phyloP scores from a whole-genome alignment of 768 basidiomycete species.

The Leccinellum albellum region DNA sequence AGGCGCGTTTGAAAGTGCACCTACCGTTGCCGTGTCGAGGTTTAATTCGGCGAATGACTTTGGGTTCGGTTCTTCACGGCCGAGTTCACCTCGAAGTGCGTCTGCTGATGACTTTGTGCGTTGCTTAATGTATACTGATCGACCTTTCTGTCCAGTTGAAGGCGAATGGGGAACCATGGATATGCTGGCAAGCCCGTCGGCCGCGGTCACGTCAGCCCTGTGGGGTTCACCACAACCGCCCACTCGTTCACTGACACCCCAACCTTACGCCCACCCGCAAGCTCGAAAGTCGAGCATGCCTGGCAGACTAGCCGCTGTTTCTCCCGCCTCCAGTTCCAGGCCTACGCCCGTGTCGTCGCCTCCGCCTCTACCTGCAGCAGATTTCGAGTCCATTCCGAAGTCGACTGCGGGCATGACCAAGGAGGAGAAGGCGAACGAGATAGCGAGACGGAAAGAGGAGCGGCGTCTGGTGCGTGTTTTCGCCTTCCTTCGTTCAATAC shows the following conservation, averaged over 20 bases:
- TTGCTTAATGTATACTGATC: not conserved
- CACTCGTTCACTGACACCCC: slow-evolving; percentile 21
- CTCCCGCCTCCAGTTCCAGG: slow-evolving; percentile 17
- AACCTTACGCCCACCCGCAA: slow-evolving; percentile 7
- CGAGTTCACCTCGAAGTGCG: slow-evolving; percentile 13
- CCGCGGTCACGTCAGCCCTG: slow-evolving; percentile 1
- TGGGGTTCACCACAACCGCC: slow-evolving; percentile 19
- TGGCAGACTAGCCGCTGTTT: slow-evolving; percentile 1
- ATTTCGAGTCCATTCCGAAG: slow-evolving; percentile 11
- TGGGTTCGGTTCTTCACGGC: slow-evolving; percentile 21
- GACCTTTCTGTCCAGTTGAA: not conserved
- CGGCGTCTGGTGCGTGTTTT: slow-evolving; percentile 66
- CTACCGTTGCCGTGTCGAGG: slow-evolving; percentile 28
- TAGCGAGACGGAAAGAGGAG: slow-evolving; percentile 89
- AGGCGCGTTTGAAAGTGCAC: slow-evolving; percentile 75
- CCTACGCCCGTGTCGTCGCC: slow-evolving; percentile 28
- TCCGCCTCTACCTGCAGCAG: slow-evolving; percentile 1
- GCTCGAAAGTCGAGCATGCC: slow-evolving; percentile 1
- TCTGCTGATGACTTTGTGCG: not conserved
- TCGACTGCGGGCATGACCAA: slow-evolving; percentile 60
- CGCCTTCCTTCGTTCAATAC: not conserved
- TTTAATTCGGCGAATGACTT: slow-evolving; percentile 22
- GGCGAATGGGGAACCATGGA: slow-evolving; percentile 25
- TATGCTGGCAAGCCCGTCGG: slow-evolving; percentile 1
- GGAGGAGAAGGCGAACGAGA: slow-evolving; percentile 92